A percentile compares a stretch with the other conserved stretches of the same genome.
Conservation (phyloP, 768 basidiomycete species). For the Mycena metata region DNA sequence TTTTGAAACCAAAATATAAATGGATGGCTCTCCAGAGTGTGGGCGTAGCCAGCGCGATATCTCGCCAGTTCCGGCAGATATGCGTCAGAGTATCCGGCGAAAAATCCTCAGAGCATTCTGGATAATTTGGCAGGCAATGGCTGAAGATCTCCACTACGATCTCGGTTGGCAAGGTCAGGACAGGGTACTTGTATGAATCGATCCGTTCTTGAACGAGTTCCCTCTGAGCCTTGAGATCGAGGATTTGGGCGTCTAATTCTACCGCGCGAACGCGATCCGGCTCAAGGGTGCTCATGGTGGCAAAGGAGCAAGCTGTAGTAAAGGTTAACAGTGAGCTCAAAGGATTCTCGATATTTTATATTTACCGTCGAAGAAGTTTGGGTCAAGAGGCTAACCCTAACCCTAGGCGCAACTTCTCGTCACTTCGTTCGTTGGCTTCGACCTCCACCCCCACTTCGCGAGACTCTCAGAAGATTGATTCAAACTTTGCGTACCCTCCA, state of each 20-base stretch:
- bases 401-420: too few relatives aligned
- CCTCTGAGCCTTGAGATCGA: background rate
- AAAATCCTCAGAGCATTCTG: background rate
- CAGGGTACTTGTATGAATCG: slow-evolving; percentile 8
- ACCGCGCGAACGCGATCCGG: background rate
- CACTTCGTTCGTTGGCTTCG: too few relatives aligned
- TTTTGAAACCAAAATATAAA: too few relatives aligned
- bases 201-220: background rate
- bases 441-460: too few relatives aligned
- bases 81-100: background rate
- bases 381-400: too few relatives aligned
- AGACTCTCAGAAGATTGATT: too few relatives aligned
- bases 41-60: background rate
- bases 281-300: too few relatives aligned
- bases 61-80: background rate
- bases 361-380: too few relatives aligned
- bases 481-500: too few relatives aligned
- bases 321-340: too few relatives aligned
- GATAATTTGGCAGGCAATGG: background rate
- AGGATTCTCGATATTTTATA: too few relatives aligned
- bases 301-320: too few relatives aligned
- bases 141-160: background rate
- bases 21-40: background rate
- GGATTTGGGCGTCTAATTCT: background rate
- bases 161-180: slow-evolving; percentile 7